Evolutionary conservation across 192 early-diverging fungal genomes (phyloP).

Genomic region (Backusella australiensis): DNA sequence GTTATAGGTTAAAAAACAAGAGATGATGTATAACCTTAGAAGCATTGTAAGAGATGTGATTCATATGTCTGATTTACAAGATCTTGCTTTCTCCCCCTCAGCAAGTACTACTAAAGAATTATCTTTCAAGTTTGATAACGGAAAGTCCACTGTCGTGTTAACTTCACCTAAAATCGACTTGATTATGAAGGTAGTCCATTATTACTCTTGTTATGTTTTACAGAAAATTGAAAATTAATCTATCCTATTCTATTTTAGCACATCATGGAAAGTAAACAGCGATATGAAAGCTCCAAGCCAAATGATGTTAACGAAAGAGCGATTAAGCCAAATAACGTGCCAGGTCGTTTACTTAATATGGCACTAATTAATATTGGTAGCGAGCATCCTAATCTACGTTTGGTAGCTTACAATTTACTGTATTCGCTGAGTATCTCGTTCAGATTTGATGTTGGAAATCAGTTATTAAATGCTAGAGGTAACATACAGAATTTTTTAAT

Average conservation of each 20-base stretch:
- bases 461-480: slow-evolving; percentile 72
- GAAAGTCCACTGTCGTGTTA: slow-evolving; percentile 61
- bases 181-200: slow-evolving; percentile 15
- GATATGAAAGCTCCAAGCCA: slow-evolving; percentile 64
- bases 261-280: slow-evolving; percentile 64
- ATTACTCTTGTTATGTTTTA: neutral
- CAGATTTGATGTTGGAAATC: slow-evolving; percentile 75
- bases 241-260: slow-evolving; percentile 44
- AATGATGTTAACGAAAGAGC: slow-evolving; percentile 55
- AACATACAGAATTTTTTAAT: neutral
- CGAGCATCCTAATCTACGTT: slow-evolving; percentile 68
- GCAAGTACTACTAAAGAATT: slow-evolving; percentile 27
- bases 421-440: slow-evolving; percentile 76
- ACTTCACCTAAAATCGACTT: slow-evolving; percentile 68
- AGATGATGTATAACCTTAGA: slow-evolving; percentile 64
- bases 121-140: slow-evolving; percentile 68
- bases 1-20: slow-evolving; percentile 51
- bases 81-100: slow-evolving; percentile 15
- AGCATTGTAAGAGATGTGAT: slow-evolving; percentile 81
- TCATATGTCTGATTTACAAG: slow-evolving; percentile 58
- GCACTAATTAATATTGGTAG: slow-evolving; percentile 84
- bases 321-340: slow-evolving; percentile 82
- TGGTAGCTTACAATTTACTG: slow-evolving; percentile 87
- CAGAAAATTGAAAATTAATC: neutral
- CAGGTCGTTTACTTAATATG: slow-evolving; percentile 89